These are phyloP conservation scores for Phaeosphaeria sp. DNA, from an alignment of 2,329 filamentous ascomycete genomes.

Conservation along the genomic window DNA sequence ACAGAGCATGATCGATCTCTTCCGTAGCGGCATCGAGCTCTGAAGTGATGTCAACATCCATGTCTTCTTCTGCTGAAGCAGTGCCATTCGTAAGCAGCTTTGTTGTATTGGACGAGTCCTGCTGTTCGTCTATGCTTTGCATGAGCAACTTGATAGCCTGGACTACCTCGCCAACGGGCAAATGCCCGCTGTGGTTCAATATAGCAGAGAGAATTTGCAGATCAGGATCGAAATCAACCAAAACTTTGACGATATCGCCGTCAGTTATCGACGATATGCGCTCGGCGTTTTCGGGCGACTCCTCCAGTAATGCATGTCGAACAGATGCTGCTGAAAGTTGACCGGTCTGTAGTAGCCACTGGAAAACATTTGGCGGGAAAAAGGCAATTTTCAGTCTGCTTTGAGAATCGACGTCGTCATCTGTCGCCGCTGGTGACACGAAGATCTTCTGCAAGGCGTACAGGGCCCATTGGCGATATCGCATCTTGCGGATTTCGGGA, in stretches of 20 bases:
- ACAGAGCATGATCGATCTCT: slow-evolving; percentile 72
- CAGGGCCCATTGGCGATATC: slow-evolving; percentile 71
- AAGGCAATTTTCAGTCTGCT: slow-evolving; percentile 50
- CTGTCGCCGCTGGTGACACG: slow-evolving; percentile 26
- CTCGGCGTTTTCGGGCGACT: slow-evolving; percentile 49
- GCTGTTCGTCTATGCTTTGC: slow-evolving; percentile 66
- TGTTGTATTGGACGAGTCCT: slow-evolving; percentile 42
- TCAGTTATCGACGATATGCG: slow-evolving; percentile 59
- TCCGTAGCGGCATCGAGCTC: slow-evolving; percentile 51
- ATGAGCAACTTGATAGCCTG: slow-evolving; percentile 71
- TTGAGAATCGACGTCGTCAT: slow-evolving; percentile 11
- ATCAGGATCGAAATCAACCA: slow-evolving; percentile 71
- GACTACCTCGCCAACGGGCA: slow-evolving; percentile 71
- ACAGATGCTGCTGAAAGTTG: slow-evolving; percentile 54
- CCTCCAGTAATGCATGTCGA: slow-evolving; percentile 48
- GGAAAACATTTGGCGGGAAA: slow-evolving; percentile 61
- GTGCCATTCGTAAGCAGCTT: slow-evolving; percentile 48
- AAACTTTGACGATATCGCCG: slow-evolving; percentile 67
- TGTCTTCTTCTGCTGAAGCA: slow-evolving; percentile 28
- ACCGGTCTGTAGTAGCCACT: slow-evolving; percentile 66
- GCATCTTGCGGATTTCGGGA: slow-evolving; percentile 57
- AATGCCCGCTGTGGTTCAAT: slow-evolving; percentile 66
- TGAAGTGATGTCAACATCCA: slow-evolving; percentile 46
- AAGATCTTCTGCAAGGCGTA: slow-evolving; percentile 60
- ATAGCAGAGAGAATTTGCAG: slow-evolving; percentile 72